Base-by-base conservation (phyloP, 768 basidiomycete species). In the Pleurotus tuoliensis region DNA sequence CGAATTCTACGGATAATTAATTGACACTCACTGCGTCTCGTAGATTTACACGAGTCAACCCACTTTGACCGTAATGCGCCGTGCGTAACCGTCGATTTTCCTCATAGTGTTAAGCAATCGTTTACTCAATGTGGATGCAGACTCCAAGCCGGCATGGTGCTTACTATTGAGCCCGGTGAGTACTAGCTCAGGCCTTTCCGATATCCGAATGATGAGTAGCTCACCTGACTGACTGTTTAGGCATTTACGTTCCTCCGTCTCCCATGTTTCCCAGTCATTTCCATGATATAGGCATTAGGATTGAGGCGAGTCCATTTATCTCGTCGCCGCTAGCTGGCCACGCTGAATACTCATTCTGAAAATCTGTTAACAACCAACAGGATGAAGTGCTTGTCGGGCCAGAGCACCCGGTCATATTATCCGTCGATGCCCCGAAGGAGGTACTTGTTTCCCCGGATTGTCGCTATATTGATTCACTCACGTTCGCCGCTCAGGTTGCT, bases 201-300 rank as follows among this genome's bases (percentile, higher is more conserved):
- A 54, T 25, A 44, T 57, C 24, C 61, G 44, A 45, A 43, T 56
- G 39, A 56, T 24, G 47, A 15, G 20, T 48, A 48, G 15, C 47
- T 22, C 25, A 48, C n/a, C 5, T n/a, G 13, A 34, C 13, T 37
- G 13, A 8, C 22, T 18, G 15, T 13, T 3, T 37, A 81, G 94
- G 91, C 1, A 80, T 96, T 30, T 98, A 97, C 66, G 92, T 99
- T 39, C 97, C 96, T 3, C 84, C 87, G 1, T 78, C 81, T 5
- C 65, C 84, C 2, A 74, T 82, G 45, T 98, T 92, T 69, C 97
- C 96, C 2, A 88, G 82, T 61, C 82, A 83, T 51, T 98, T 94
- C 71, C 94, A 96, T 62, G 89, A 93, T 60, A 81, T 97, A 25
- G 94, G 92, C 5, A 87, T 98, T 58, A 84, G 96, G 46, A 93